Percentiles rank a stretch among this genome's conserved stretches.
Conservation (phyloP, 2,329 filamentous ascomycete genomes). For the Rutstroemia sp. region DNA sequence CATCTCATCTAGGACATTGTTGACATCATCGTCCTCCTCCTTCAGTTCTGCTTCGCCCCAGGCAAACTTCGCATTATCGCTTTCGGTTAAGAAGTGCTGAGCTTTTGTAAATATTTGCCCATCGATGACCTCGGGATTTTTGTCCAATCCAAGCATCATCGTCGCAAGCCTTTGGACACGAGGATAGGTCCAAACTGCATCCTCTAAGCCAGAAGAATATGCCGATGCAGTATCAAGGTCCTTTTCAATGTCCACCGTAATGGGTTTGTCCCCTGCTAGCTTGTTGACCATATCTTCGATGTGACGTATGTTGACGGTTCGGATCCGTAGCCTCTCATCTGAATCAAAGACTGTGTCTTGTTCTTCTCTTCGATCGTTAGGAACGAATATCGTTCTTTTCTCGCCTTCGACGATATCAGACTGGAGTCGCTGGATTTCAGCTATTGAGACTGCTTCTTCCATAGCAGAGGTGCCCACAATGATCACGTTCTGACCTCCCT, state of each 20-base stretch:
- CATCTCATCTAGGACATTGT: slow-evolving; percentile 17
- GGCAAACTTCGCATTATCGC: slow-evolving; percentile 39
- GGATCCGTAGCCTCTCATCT: slow-evolving; percentile 40
- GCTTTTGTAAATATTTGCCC: slow-evolving; percentile 32
- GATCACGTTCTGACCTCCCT: slow-evolving; percentile 62
- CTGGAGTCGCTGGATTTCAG: slow-evolving; percentile 37
- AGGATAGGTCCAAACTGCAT: slow-evolving; percentile 50
- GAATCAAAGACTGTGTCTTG: slow-evolving; percentile 37
- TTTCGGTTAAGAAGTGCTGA: slow-evolving; percentile 35
- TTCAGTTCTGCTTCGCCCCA: slow-evolving; percentile 36
- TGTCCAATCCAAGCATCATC: slow-evolving; percentile 38
- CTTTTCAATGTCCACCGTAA: slow-evolving; percentile 23
- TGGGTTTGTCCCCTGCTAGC: slow-evolving; percentile 20
- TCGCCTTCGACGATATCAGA: slow-evolving; percentile 37
- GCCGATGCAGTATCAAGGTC: slow-evolving; percentile 19
- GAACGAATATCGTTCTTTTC: slow-evolving; percentile 47
- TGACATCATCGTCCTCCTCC: slow-evolving; percentile 31
- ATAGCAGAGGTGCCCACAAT: slow-evolving; percentile 71
- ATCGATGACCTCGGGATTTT: slow-evolving; percentile 24
- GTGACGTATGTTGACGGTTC: slow-evolving; percentile 57
- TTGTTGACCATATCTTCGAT: slow-evolving; percentile 51
- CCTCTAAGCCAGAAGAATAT: slow-evolving; percentile 35
- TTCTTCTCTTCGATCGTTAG: slow-evolving; percentile 36
- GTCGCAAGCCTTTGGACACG: slow-evolving; percentile 53
- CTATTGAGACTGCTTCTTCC: slow-evolving; percentile 37